Base-by-base conservation (phyloP, 352 stramenopile species). In the Halophytophthora polymorphica region DNA sequence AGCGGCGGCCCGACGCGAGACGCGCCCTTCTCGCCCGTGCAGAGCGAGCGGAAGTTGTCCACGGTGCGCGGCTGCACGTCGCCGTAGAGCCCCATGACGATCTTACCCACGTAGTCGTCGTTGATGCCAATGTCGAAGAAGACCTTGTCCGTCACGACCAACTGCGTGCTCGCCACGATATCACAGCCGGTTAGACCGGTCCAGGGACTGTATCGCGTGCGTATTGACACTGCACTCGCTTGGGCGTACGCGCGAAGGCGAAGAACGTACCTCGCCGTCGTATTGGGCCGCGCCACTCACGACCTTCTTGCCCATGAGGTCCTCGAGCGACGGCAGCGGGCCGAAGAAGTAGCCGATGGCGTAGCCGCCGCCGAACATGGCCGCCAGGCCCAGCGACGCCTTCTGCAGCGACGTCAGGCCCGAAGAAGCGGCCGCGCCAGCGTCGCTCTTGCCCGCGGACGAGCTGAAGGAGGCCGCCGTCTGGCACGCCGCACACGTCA, bases 111-210 rank as follows among this genome's bases (percentile, higher is more conserved):
- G 45, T 87, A 77, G 45, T 96, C 69, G 47, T 95, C 93, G 57
- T 97, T 95, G 62, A 99, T 98, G 50, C 90, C 83, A 35, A 99
- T 87, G 65, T 99, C 96, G 59, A 99, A 98, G 75, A 90, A 99
- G 17, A 98, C 90, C 50, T 96, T 97, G 56, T 90, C 77, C 22
- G 73, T 87, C 35, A 90, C 69, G 31, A 79, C 45, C 6, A 89
- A 58, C 74, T 85, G 33, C 23, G 41, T 38, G 1, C 14, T 34
- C 33, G 13, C 11, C 11, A 38, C 31, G 11, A 37, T 46, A 46
- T 34, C 14, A 40, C 37, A 50, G 28, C 41, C 23, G 36, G 33
- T 37, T n/a, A 50, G 12, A 31, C 25, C 25, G 8, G 25, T 4
- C 4, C 25, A 8, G 35, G 29, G 35, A n/a, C n/a, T 1, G 29